phyloP scores from a whole-genome alignment of 768 basidiomycete genomes.

The Auriculariales sp. region DNA sequence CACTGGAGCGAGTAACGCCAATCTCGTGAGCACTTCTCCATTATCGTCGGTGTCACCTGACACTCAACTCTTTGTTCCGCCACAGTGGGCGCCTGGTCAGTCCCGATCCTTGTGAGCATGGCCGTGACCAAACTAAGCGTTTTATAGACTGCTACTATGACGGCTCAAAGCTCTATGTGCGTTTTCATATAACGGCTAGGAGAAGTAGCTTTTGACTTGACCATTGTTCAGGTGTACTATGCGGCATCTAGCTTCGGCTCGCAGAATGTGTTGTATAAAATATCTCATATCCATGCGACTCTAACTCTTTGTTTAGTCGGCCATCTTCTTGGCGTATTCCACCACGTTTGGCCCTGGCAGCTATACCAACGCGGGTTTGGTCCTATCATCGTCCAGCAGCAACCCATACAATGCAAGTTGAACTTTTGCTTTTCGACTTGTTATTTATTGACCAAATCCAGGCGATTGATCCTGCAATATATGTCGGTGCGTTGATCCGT shows the following conservation, averaged over 20 bases:
- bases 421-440: not conserved
- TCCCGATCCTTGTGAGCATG: not conserved
- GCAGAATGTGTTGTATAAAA: constrained; percentile 29
- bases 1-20: constrained; percentile 33
- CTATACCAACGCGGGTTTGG: constrained; percentile 32
- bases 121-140: not conserved
- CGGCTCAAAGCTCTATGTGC: constrained; percentile 12
- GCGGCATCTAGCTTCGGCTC: constrained; percentile 40
- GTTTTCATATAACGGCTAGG: too few species aligned
- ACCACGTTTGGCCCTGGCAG: constrained; percentile 22
- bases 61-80: too few species aligned
- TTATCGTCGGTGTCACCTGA: too few species aligned
- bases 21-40: too few species aligned
- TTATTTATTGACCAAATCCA: constrained; percentile 11
- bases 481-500: constrained; percentile 20
- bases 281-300: not conserved
- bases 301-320: constrained; percentile 21
- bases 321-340: constrained; percentile 39
- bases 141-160: constrained; percentile 19
- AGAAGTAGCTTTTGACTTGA: constrained; percentile 1
- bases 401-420: constrained; percentile 26
- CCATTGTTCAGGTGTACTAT: constrained; percentile 32
- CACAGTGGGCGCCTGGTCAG: constrained; percentile 14
- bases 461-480: constrained; percentile 31
- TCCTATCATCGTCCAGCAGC: constrained; percentile 25